Base-by-base conservation (phyloP, 2,329 filamentous ascomycete species). In the Monascus ruber region DNA sequence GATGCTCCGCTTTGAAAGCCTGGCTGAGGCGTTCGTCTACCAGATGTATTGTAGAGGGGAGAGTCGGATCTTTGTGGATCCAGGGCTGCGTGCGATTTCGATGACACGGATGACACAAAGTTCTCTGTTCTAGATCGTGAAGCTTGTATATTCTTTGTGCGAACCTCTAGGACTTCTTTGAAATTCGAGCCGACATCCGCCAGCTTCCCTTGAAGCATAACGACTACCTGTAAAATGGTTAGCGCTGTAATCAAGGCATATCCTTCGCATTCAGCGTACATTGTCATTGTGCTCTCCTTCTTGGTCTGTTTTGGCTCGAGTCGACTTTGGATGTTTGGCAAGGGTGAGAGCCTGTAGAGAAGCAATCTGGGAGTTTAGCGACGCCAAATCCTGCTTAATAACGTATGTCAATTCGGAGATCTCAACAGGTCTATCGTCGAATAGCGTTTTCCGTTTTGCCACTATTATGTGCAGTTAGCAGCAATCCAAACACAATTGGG, bases 201-300 rank as follows among this genome's bases (percentile, higher is more conserved):
- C 32, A 96, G 71, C 57, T 91, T 91, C 45, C 86, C 85, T 64
- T 95, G 87, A 11, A 96, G 69, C 58, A 96, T 73, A 45, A 94
- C 80, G 3, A 95, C 85, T 27, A 96, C 65, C 65, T 68, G 34
- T 31, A 1, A 11, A 17, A 17, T 17, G 26, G 36, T 58, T 46
- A 57, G 49, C 33, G 24, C 37, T 24, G 48, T 33, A 43, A 45
- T 33, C 46, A 40, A 24, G 39, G 31, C 33, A 46, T 7, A 24
- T 9, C 4, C 26, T 34, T n/a, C 8, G 8, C 1, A 40, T 26
- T 42, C 5, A 17, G 59, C 65, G 27, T 52, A 69, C 91, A 57
- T 96, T 95, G 65, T 94, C 94, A 70, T 94, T 94, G 68, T 98
- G 93, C 59, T 96, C 88, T 51, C 87, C 87, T 63, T 94, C 86